phyloP scores from a whole-genome alignment of 257 asterid species.

The Buddleja alternifolia region DNA sequence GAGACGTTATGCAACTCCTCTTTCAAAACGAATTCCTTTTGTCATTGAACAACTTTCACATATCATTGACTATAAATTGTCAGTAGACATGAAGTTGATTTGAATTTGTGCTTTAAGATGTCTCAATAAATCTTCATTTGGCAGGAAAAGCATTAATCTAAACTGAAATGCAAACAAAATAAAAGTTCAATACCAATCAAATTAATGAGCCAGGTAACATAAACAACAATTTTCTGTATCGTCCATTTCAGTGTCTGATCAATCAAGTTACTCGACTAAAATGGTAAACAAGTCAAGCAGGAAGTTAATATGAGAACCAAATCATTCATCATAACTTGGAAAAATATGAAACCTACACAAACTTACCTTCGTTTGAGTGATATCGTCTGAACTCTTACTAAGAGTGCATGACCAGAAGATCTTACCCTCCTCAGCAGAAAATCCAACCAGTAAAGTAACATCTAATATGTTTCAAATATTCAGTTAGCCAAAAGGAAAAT shows the following conservation, averaged over 20 bases:
- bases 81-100: no score
- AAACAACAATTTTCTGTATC: neutral
- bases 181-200: constrained; percentile 1
- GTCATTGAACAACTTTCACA: no score
- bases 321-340: neutral
- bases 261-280: neutral
- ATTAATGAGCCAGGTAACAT: constrained; percentile 4
- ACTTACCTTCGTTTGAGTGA: constrained; percentile 25
- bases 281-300: constrained; percentile 13
- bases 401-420: constrained; percentile 18
- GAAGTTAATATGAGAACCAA: constrained; percentile 14
- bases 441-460: constrained; percentile 27
- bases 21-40: no score
- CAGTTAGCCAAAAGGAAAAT: constrained; percentile 7
- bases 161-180: neutral
- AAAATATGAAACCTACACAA: neutral
- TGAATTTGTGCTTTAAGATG: no score
- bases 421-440: constrained; percentile 36
- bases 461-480: constrained; percentile 12
- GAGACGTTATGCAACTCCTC: no score
- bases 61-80: no score
- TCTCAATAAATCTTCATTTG: no score
- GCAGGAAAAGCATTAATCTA: neutral
- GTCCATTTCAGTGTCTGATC: no score
- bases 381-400: constrained; percentile 15